These are phyloP conservation scores for Corallochytrium limacisporum DNA, from an alignment of 78 protist species.

Conservation along the genomic window DNA sequence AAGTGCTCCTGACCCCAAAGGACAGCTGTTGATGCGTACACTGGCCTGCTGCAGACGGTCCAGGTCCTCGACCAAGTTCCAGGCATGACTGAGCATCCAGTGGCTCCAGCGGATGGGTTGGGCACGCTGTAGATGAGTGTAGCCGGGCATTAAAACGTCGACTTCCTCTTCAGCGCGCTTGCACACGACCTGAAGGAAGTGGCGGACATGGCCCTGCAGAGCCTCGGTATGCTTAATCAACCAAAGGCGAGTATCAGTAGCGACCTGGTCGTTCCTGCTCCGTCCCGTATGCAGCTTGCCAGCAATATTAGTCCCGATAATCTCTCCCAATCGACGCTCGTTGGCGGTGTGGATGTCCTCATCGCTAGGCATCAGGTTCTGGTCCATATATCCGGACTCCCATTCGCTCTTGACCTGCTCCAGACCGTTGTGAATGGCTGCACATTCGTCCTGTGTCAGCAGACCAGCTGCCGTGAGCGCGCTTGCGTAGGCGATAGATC, in stretches of 20 bases:
- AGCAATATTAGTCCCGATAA: slow-evolving; percentile 32
- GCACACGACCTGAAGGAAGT: neutral
- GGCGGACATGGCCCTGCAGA: neutral
- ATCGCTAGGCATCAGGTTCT: slow-evolving; percentile 20
- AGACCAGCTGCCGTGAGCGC: slow-evolving; percentile 12
- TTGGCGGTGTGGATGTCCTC: slow-evolving; percentile 74
- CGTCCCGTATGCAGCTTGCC: slow-evolving; percentile 68
- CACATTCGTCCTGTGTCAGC: slow-evolving; percentile 32
- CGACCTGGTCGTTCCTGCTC: slow-evolving; percentile 42
- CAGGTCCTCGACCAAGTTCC: slow-evolving; percentile 19
- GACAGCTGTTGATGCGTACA: slow-evolving; percentile 14
- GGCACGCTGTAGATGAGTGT: slow-evolving; percentile 52
- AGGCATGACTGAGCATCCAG: slow-evolving; percentile 39
- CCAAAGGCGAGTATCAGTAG: slow-evolving; percentile 56
- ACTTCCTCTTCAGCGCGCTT: slow-evolving; percentile 24
- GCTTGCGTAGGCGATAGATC: slow-evolving; percentile 19
- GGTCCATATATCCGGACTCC: neutral
- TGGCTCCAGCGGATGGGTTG: slow-evolving; percentile 58
- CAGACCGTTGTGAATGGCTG: slow-evolving; percentile 21
- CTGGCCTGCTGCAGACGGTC: slow-evolving; percentile 2
- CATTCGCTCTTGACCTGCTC: neutral
- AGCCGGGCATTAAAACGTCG: slow-evolving; percentile 44
- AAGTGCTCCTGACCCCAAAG: slow-evolving; percentile 50
- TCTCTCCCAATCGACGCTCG: slow-evolving; percentile 49
- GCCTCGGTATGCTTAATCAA: slow-evolving; percentile 11